Conservation (phyloP, 148 eudicot genomes). For the Nyssa sinensis region DNA sequence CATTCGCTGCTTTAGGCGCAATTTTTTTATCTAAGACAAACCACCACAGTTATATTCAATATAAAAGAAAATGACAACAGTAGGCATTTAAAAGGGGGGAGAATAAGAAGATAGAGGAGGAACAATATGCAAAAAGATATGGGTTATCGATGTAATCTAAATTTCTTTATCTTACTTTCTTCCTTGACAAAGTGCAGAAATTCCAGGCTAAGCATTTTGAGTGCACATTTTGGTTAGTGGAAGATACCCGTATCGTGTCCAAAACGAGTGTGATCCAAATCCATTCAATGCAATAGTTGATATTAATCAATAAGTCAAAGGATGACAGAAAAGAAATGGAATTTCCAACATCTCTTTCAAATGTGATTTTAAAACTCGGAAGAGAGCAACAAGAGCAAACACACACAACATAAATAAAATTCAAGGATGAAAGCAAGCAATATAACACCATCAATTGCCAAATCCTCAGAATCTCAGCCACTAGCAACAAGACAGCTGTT, state of each 20-base stretch:
- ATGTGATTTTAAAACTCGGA: background rate
- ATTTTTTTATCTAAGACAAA: slow-evolving; percentile 56
- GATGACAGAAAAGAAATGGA: background rate
- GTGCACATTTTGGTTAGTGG: background rate
- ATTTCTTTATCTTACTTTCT: no score
- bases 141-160: background rate
- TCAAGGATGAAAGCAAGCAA: background rate
- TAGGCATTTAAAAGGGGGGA: background rate
- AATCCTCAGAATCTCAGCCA: background rate
- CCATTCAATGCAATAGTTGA: background rate
- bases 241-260: background rate
- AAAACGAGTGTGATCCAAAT: background rate
- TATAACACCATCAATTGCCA: background rate
- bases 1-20: slow-evolving; percentile 65
- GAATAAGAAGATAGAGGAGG: background rate
- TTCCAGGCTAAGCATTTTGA: background rate
- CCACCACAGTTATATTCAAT: background rate
- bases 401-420: background rate
- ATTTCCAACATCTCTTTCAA: background rate
- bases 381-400: background rate
- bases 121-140: background rate
- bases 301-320: background rate
- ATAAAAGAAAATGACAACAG: background rate
- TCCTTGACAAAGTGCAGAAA: slow-evolving; percentile 13
- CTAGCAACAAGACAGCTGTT: background rate